Conservation (phyloP, 2,329 filamentous ascomycete genomes). For the Alternaria panax region DNA sequence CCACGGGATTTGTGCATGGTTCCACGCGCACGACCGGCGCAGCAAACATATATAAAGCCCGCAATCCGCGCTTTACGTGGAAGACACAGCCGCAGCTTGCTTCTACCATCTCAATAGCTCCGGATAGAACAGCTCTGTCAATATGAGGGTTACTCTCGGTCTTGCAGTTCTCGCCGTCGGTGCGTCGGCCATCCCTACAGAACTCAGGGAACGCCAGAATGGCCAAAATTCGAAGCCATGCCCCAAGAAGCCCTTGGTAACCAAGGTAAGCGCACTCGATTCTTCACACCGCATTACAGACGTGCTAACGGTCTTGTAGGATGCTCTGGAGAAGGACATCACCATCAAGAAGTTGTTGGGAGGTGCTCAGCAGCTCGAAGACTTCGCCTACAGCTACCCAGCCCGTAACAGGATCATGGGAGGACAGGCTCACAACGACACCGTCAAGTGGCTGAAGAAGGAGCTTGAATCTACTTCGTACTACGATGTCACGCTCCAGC, state of each 20-base stretch:
- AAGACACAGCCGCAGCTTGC: constrained; percentile 1
- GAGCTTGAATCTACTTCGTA: constrained; percentile 42
- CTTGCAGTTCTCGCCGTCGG: constrained; percentile 31
- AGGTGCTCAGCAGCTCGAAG: constrained; percentile 44
- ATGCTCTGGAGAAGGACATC: constrained; percentile 39
- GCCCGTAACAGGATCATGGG: constrained; percentile 51
- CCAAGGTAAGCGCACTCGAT: constrained; percentile 24
- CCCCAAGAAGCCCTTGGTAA: constrained; percentile 17
- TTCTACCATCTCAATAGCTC: neutral
- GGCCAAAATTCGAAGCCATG: neutral
- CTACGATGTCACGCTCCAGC: constrained; percentile 48
- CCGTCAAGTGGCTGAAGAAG: constrained; percentile 48
- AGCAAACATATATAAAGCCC: neutral
- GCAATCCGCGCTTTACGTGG: neutral
- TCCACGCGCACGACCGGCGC: neutral
- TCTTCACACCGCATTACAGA: neutral
- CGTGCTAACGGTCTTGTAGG: constrained; percentile 26
- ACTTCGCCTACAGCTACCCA: constrained; percentile 49
- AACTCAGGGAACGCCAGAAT: neutral
- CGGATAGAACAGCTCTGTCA: constrained; percentile 6
- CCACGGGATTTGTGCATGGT: neutral
- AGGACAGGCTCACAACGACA: constrained; percentile 49
- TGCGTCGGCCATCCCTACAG: constrained; percentile 23
- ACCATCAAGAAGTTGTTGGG: constrained; percentile 35
- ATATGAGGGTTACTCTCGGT: constrained; percentile 33